These are phyloP conservation scores for Aristolochia contorta DNA, from an alignment of 164 flowering plant species.

Conservation along the genomic window DNA sequence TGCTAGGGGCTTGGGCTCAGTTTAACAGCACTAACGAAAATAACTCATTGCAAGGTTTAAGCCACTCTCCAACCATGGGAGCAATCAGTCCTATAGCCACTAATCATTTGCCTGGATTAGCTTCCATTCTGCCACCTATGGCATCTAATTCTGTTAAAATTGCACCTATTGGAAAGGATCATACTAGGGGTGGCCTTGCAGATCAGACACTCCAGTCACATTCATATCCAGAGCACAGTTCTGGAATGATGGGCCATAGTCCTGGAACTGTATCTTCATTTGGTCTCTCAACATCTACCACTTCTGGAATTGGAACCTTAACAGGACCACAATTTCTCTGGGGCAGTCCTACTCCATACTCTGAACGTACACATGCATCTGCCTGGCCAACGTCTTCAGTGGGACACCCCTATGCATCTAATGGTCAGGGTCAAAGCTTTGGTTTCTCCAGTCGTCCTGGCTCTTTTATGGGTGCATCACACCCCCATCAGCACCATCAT, in stretches of 20 bases:
- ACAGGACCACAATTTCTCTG: conserved; percentile 89
- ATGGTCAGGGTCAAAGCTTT: conserved; percentile 43
- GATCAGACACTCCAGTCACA: conserved; percentile 47
- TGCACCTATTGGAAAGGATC: conserved; percentile 73
- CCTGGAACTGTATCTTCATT: conserved; percentile 44
- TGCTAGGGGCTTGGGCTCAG: conserved; percentile 74
- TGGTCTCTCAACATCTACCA: conserved; percentile 47
- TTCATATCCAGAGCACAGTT: conserved; percentile 46
- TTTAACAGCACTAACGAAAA: conserved; percentile 59
- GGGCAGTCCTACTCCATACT: conserved; percentile 66
- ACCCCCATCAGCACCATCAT: conserved; percentile 41
- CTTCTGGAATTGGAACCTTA: conserved; percentile 53
- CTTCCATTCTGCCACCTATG: conserved; percentile 55
- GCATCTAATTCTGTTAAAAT: conserved; percentile 45
- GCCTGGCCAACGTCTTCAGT: conserved; percentile 41
- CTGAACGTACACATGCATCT: conserved; percentile 44
- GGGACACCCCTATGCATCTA: conserved; percentile 41
- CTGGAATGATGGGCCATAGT: conserved; percentile 21
- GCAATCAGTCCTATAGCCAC: conserved; percentile 41
- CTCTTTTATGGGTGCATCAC: conserved; percentile 38
- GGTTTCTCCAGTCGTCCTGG: conserved; percentile 35
- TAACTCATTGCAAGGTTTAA: conserved; percentile 40
- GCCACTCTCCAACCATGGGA: conserved; percentile 50
- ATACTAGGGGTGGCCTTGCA: conserved; percentile 32
- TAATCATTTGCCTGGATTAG: conserved; percentile 57